Base-by-base conservation (phyloP, 2,329 filamentous ascomycete species). In the Scopulariopsis brevicaulis region DNA sequence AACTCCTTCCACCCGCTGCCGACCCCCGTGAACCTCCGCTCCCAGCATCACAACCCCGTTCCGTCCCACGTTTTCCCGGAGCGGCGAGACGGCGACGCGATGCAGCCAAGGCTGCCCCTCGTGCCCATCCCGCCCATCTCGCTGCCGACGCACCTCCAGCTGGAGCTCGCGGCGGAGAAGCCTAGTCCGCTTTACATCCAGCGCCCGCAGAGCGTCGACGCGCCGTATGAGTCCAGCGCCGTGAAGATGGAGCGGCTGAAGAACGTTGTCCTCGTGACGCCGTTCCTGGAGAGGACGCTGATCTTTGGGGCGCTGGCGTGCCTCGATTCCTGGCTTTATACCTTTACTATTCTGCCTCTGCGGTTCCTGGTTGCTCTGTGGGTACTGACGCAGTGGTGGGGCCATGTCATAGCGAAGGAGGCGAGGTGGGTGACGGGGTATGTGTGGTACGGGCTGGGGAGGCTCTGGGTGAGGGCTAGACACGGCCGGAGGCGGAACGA, bases 311-410 rank as follows among this genome's bases (percentile, higher is more conserved):
- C 89, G 0, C 73, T 97, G 37, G 92, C 93, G 7, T 99, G 94
- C 71, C 77, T 99, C 6, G 94, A 99, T 69, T 89, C 93, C 1
- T 99, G 93, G 91, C 81, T 99, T 1, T 94, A 96, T 72, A 95
- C 90, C 0, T 95, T 99, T 65, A 99, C 94, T 0, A 96, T 99
- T 52, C 76, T 99, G 0, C 94, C 94, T 0, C 79, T 99, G 60
- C 83, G 94, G 2, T 97, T 99, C 65, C 70, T 88, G 57, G 87
- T 92, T 59, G 93, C 94, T 1, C 65, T 93, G 0, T 83, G 83
- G 22, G 84, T 97, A 2, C 73, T 99, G 28, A 70, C 84, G 11
- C 80, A 82, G 60, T 97, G 92, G 80, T 96, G 90, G 89, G 78
- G 71, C 2, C 82, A 87, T 37, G 82, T 91, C 24, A 64, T 93